Evolutionary conservation across 257 asterid species (phyloP), one percentile per base, ranked within the genome.

Genomic region (Paulownia fortunei): DNA sequence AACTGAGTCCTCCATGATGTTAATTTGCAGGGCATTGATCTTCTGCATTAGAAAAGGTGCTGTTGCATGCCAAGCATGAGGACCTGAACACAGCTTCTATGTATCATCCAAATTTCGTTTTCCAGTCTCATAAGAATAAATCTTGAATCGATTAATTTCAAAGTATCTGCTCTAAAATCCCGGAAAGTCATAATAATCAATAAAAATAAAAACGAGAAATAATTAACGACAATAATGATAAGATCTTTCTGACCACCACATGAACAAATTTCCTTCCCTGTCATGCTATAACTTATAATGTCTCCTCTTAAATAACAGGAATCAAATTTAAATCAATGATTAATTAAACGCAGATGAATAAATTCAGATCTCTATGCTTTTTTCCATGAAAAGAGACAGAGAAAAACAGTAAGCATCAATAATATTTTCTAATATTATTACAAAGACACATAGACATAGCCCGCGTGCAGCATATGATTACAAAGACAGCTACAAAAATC

Each of bases 401-500:
- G 12, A 55, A 55, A 0, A 55, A 55, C n/a, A n/a, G n/a, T 21
- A 19, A 23, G 10, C 62, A 19, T 55, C 60, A n/a, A 5, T 5
- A 19, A 55, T 19, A 55, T 19, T 55, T 55, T 55, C 32, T n/a
- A n/a, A n/a, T n/a, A n/a, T n/a, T n/a, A n/a, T n/a, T n/a, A n/a
- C n/a, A n/a, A n/a, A n/a, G n/a, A n/a, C 32, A 69, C 55, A 69
- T 56, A 24, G 18, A 46, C 59, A 58, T 24, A 49, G 68, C 34
- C 62, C 26, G 44, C 15, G 67, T 8, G 12, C 19, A 69, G 51
- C 49, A 70, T 47, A 69, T 30, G 42, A 72, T 32, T 66, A 46
- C 34, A 55, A 70, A 78, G 3, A 51, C 18, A 26, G 59, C 73
- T n/a, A 65, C 52, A 39, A 56, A 52, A 37, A 7, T 60, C 62